Conservation (phyloP, 2,329 filamentous ascomycete genomes). For the Nigrospora sphaerica region DNA sequence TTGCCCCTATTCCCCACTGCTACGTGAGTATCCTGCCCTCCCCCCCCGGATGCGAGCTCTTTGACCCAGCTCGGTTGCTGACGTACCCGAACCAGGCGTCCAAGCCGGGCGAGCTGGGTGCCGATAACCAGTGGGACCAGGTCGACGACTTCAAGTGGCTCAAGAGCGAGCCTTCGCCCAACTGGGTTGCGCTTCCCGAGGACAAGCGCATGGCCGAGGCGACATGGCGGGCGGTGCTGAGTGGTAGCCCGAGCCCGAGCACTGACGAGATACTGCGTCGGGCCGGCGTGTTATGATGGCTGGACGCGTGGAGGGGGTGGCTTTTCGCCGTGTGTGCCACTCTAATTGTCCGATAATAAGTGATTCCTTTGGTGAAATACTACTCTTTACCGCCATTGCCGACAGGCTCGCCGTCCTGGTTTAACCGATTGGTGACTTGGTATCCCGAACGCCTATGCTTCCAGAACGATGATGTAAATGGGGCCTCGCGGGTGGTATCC, state of each 20-base stretch:
- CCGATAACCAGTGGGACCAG: constrained; percentile 72
- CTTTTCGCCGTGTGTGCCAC: too few relatives aligned
- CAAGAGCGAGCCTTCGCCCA: constrained; percentile 76
- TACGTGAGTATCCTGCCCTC: constrained; percentile 52
- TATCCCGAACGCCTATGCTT: too few relatives aligned
- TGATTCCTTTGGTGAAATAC: too few relatives aligned
- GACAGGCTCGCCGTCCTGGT: too few relatives aligned
- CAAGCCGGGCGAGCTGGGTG: constrained; percentile 19
- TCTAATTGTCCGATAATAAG: too few relatives aligned
- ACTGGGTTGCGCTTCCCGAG: constrained; percentile 69
- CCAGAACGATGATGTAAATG: too few relatives aligned
- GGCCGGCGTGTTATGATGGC: constrained; percentile 28
- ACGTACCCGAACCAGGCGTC: constrained; percentile 10
- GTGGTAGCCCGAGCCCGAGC: constrained; percentile 53
- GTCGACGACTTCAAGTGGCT: constrained; percentile 99
- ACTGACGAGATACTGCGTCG: constrained; percentile 58
- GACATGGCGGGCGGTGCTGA: constrained; percentile 63
- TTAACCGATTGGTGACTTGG: too few relatives aligned
- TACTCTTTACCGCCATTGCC: too few relatives aligned
- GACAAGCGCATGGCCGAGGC: constrained; percentile 50
- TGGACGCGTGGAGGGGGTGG: too few relatives aligned
- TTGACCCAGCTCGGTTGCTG: neutral
- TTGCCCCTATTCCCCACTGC: constrained; percentile 63
- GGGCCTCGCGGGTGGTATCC: too few relatives aligned
- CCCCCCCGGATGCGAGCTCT: neutral